These are phyloP conservation scores for Trametes cubensis DNA, from an alignment of 768 basidiomycete species.

Conservation along the genomic window DNA sequence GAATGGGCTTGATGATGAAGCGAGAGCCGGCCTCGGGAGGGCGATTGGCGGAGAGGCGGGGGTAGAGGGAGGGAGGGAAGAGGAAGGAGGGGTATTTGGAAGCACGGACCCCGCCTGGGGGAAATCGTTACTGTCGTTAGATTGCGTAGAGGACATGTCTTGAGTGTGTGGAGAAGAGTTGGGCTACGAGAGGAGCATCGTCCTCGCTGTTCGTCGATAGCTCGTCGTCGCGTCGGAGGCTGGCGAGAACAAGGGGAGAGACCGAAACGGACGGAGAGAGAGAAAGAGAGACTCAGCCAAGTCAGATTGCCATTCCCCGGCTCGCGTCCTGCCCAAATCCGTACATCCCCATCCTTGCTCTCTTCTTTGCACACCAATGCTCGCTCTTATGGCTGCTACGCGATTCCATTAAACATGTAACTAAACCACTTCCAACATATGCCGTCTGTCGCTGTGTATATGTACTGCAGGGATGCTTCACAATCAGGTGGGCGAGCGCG, in stretches of 20 bases:
- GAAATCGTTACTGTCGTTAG: slow-evolving; percentile 21
- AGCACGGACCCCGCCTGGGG: slow-evolving; percentile 4
- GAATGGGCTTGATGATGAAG: slow-evolving; percentile 8
- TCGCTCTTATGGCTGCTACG: too few relatives aligned
- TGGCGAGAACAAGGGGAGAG: slow-evolving; percentile 18
- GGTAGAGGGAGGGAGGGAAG: slow-evolving; percentile 12
- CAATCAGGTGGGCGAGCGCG: too few relatives aligned
- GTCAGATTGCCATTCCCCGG: slow-evolving; percentile 13
- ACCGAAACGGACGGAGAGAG: slow-evolving; percentile 9
- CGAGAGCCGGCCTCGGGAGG: slow-evolving; percentile 13
- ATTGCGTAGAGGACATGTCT: slow-evolving; percentile 23
- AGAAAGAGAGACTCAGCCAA: neutral
- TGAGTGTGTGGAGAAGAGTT: slow-evolving; percentile 1
- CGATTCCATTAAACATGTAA: too few relatives aligned
- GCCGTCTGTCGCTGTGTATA: too few relatives aligned
- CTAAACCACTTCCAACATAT: too few relatives aligned
- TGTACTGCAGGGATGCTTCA: too few relatives aligned
- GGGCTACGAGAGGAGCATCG: slow-evolving; percentile 19
- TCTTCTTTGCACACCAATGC: too few relatives aligned
- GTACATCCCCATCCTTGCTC: slow-evolving; percentile 1
- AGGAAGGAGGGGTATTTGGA: slow-evolving; percentile 4
- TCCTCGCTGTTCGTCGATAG: slow-evolving; percentile 12
- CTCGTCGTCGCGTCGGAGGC: slow-evolving; percentile 14
- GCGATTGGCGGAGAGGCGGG: slow-evolving; percentile 18
- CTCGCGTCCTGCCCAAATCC: slow-evolving; percentile 21